Evolutionary conservation across 2,329 filamentous ascomycete species (phyloP).

Genomic region (Bertia moriformis): DNA sequence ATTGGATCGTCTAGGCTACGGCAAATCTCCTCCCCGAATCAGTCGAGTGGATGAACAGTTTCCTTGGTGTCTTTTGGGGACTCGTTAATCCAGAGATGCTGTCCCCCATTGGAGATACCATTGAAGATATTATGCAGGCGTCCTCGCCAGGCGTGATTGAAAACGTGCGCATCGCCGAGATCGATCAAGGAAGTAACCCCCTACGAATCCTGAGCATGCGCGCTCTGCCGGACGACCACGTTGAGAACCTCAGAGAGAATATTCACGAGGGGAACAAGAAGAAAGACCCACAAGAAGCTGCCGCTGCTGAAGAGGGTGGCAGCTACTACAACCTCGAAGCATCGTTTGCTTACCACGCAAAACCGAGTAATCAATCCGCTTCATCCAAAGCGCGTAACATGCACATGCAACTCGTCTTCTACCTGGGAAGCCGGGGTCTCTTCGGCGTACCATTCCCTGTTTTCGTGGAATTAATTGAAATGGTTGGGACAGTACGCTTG

Average conservation of each 20-base stretch:
- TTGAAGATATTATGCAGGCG: constrained; percentile 72
- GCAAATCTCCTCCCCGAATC: constrained; percentile 39
- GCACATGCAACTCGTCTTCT: constrained; percentile 60
- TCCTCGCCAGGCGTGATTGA: constrained; percentile 54
- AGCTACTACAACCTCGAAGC: constrained; percentile 68
- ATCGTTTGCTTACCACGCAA: constrained; percentile 57
- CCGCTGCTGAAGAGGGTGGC: constrained; percentile 38
- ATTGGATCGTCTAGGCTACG: constrained; percentile 4
- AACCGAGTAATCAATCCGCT: constrained; percentile 43
- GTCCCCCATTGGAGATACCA: constrained; percentile 49
- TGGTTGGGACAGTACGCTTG: constrained; percentile 56
- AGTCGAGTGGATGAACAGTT: constrained; percentile 56
- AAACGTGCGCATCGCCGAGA: constrained; percentile 64
- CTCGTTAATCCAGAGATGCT: constrained; percentile 66
- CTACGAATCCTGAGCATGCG: constrained; percentile 56
- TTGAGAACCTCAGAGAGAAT: constrained; percentile 14
- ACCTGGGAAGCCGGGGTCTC: constrained; percentile 25
- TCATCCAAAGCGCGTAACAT: constrained; percentile 55
- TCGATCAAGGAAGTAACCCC: constrained; percentile 61
- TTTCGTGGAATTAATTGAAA: constrained; percentile 61
- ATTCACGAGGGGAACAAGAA: constrained; percentile 16
- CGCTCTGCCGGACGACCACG: constrained; percentile 40
- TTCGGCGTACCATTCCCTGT: constrained; percentile 41
- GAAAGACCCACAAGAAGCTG: constrained; percentile 6
- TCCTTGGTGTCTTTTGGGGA: constrained; percentile 57